phyloP scores from a whole-genome alignment of 2,329 filamentous ascomycete genomes.

The Fusarium sp. region DNA sequence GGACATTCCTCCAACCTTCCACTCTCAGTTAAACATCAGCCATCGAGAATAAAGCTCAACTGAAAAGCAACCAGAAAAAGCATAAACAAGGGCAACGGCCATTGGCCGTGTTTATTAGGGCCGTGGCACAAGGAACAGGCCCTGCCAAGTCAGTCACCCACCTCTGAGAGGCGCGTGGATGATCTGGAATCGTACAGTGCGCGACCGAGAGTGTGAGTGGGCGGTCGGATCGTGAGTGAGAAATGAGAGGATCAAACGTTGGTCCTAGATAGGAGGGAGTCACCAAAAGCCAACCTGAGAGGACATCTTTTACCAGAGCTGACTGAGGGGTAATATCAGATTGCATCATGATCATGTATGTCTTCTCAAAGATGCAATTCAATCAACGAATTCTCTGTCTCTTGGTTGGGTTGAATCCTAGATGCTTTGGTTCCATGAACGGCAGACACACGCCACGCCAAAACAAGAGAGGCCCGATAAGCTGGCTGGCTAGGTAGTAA shows the following conservation, averaged over 20 bases:
- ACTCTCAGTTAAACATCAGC: not conserved
- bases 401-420: constrained; percentile 30
- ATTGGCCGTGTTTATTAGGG: constrained; percentile 23
- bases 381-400: not conserved
- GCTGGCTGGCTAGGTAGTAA: not conserved
- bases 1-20: not conserved
- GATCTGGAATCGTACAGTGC: constrained; percentile 48
- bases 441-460: constrained; percentile 18
- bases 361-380: not conserved
- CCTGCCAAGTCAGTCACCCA: constrained; percentile 45
- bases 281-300: constrained; percentile 1
- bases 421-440: constrained; percentile 23
- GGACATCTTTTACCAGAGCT: not conserved
- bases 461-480: constrained; percentile 15
- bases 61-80: constrained; percentile 5
- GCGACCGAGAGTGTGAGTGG: constrained; percentile 37
- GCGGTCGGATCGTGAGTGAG: constrained; percentile 43
- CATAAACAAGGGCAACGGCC: constrained; percentile 9
- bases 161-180: constrained; percentile 41
- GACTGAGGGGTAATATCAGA: not conserved
- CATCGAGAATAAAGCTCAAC: constrained; percentile 5
- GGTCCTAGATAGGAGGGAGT: constrained; percentile 12
- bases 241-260: constrained; percentile 36
- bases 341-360: not conserved
- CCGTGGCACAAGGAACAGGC: constrained; percentile 46